Percentiles rank a stretch among this genome's conserved stretches.
phyloP scores from a whole-genome alignment of 139 green algal species.

The Chlamydomonas sphaeroides region DNA sequence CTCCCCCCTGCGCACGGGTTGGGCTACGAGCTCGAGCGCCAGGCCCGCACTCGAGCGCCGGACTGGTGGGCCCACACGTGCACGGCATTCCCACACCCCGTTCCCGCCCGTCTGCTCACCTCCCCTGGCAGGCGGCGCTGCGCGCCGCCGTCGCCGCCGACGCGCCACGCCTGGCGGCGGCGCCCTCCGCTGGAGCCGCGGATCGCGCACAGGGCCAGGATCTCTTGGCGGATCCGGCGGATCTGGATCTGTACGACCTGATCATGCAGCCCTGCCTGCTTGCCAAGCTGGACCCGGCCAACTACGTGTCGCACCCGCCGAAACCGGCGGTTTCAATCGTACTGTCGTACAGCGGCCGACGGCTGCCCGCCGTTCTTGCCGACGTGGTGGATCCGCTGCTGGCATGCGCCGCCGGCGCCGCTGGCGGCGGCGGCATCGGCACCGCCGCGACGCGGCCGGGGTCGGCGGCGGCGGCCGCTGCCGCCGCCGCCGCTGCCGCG shows the following conservation, averaged over 20 bases:
- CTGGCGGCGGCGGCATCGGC: too few species aligned
- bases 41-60: too few species aligned
- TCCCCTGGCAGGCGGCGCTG: background rate
- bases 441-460: background rate
- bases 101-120: too few species aligned
- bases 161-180: background rate
- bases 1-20: too few species aligned
- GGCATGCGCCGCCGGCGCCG: background rate
- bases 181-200: too few species aligned
- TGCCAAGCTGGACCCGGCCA: background rate
- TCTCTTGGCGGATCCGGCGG: background rate
- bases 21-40: too few species aligned
- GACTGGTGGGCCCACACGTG: too few species aligned
- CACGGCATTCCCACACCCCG: too few species aligned
- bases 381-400: background rate
- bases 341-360: constrained; percentile 2
- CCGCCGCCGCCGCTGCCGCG: background rate
- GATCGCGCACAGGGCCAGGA: background rate
- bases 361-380: background rate
- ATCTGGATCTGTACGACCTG: constrained; percentile 23
- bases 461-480: background rate
- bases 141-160: background rate
- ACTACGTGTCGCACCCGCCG: constrained; percentile 12
- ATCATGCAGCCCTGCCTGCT: background rate
- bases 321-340: background rate